phyloP scores from a whole-genome alignment of 2,329 filamentous ascomycete species.

The Aspergillus candidus region DNA sequence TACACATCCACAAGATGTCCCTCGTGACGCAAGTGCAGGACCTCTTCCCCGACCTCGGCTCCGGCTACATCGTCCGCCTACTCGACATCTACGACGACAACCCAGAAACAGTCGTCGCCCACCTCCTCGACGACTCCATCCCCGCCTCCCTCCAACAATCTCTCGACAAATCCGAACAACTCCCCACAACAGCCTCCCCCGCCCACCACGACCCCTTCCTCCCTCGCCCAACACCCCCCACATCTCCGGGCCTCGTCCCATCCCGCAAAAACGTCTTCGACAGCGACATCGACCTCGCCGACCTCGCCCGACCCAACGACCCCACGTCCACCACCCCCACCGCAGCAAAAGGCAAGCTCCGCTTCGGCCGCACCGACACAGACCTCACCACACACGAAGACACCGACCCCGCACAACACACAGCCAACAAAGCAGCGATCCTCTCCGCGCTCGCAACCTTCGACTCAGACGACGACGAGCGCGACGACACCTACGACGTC shows the following conservation, averaged over 20 bases:
- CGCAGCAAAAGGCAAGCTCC: constrained; percentile 51
- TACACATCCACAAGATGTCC: constrained; percentile 77
- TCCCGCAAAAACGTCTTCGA: constrained; percentile 69
- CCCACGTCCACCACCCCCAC: no score
- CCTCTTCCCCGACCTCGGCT: constrained; percentile 80
- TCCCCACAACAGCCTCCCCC: constrained; percentile 32
- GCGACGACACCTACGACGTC: constrained; percentile 92
- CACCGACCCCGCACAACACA: constrained; percentile 53
- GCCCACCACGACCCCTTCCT: constrained; percentile 54
- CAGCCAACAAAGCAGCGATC: constrained; percentile 76
- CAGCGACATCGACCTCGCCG: constrained; percentile 66
- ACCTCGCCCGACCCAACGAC: constrained; percentile 53
- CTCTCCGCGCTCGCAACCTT: constrained; percentile 82
- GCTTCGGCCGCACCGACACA: constrained; percentile 65
- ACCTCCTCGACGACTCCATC: constrained; percentile 72
- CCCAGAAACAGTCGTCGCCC: constrained; percentile 71
- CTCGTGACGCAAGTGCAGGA: constrained; percentile 88
- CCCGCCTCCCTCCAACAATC: constrained; percentile 59
- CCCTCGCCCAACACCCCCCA: constrained; percentile 42
- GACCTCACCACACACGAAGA: constrained; percentile 65
- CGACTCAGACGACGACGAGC: constrained; percentile 90
- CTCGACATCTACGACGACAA: constrained; percentile 74
- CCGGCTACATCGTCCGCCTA: constrained; percentile 71
- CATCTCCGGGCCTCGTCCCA: constrained; percentile 26
- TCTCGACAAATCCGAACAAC: constrained; percentile 57